Evolutionary conservation across 2,329 filamentous ascomycete species (phyloP), one percentile per base, ranked within the genome.

Genomic region (Spiromastix sp.): DNA sequence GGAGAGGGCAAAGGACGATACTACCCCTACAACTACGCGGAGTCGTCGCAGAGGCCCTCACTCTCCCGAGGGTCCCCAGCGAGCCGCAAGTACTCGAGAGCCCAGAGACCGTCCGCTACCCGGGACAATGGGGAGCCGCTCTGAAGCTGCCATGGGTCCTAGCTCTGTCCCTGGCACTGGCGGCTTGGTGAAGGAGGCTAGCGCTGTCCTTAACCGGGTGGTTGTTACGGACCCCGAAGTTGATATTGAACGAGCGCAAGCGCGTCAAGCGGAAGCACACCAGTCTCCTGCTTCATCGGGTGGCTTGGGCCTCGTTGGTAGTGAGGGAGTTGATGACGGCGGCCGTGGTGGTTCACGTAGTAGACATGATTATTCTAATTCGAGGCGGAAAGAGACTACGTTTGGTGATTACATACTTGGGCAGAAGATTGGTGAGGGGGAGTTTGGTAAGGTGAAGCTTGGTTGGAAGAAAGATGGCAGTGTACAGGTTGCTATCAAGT

Each of bases 381-480:
- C 59, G 30, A 63, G 66, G 19, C 63, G 71, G 40, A 94, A 93
- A 65, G 77, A 81, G 45, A 86, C 81, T 27, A 87, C 85, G 46
- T 96, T 98, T 56, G 89, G 89, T 41, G 86, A 95, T 44, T 98
- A 96, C 60, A 85, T 93, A 41, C 72, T 98, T 3, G 91, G 91
- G 22, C 89, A 94, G 58, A 96, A 89, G 2, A 80, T 98, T 32
- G 91, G 91, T 32, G 91, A 98, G 66, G 91, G 91, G 42, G 91
- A 98, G 61, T 98, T 98, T 57, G 91, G 91, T 46, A 98, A 98
- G 58, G 91, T 98, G 50, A 96, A 95, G 61, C 77, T 96, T 53
- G 91, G 91, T 17, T 98, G 91, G 91, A 96, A 95, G 61, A 83
- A 85, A 56, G 87, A 93, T 60, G 87, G 86, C 41, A 87, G 80